Evolutionary conservation across 2,329 filamentous ascomycete species (phyloP).

Genomic region (Colletotrichum euphorbiae): DNA sequence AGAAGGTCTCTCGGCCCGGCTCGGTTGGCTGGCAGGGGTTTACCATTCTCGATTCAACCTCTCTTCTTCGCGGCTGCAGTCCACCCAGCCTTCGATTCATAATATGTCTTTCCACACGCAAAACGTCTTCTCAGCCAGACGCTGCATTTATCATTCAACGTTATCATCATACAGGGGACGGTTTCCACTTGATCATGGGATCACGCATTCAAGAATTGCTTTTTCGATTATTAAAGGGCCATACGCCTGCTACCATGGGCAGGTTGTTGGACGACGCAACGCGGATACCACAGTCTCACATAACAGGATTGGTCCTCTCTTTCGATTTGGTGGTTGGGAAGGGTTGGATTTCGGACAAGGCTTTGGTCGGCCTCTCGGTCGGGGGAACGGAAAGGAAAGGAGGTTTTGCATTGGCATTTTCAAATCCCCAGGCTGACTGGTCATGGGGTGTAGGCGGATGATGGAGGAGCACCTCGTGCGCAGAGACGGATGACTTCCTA

Average conservation of each 20-base stretch:
- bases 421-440: constrained; percentile 13
- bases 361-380: neutral
- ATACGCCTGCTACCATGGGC: constrained; percentile 38
- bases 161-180: constrained; percentile 21
- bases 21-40: constrained; percentile 15
- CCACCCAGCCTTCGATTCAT: constrained; percentile 9
- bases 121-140: constrained; percentile 14
- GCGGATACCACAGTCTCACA: constrained; percentile 29
- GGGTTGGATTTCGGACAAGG: constrained; percentile 18
- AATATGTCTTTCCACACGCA: constrained; percentile 17
- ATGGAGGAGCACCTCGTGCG: neutral
- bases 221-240: constrained; percentile 28
- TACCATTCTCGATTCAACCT: constrained; percentile 1
- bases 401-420: constrained; percentile 20
- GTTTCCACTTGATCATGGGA: constrained; percentile 34
- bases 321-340: constrained; percentile 3
- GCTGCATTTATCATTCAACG: constrained; percentile 17
- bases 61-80: constrained; percentile 2
- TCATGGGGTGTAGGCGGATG: constrained; percentile 15
- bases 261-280: constrained; percentile 29
- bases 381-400: neutral
- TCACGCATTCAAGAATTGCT: constrained; percentile 19
- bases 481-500: too few species aligned
- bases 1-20: constrained; percentile 30
- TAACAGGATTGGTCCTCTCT: constrained; percentile 12